Evolutionary conservation across 2,329 filamentous ascomycete species (phyloP), one percentile per base, ranked within the genome.

Genomic region (Fusarium austroafricanum): DNA sequence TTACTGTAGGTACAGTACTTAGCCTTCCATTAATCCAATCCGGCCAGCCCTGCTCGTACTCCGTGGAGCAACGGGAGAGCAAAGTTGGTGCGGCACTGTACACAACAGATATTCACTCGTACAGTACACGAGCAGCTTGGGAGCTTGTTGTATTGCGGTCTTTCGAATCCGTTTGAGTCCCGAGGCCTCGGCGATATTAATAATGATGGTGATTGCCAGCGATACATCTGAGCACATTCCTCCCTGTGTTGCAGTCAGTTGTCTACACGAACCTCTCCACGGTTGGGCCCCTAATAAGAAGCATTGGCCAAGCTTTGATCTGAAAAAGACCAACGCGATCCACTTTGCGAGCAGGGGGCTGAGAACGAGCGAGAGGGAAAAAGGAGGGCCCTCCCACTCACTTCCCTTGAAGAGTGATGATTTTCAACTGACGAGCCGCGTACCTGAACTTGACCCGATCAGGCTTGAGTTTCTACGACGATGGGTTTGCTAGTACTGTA

Each of bases 231-330:
- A 37, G 26, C 33, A 17, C 29, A 31, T 17, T 61, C 58, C 35
- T 61, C 38, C 20, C 21, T 26, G 26, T 26, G 26, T 26, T 26
- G 26, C 26, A 26, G 26, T 26, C 9, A 5, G 15, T 33, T 11
- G 26, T 37, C 23, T 26, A 59, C 39, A 64, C 61, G 61, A 65
- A 64, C 40, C 47, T 54, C 44, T 59, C 47, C 47, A 52, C 45
- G 67, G 53, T 55, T 55, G 38, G 50, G 53, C 54, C 70, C 67
- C 67, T 68, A 52, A 47, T 46, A 44, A 37, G 40, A 57, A 61
- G 65, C 67, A 69, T 61, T 66, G 65, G 61, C 70, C 65, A 72
- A 71, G 70, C 65, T 69, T 72, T 65, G 65, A 51, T 67, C 65
- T 68, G 61, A 71, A 72, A 68, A 50, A 58, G 55, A 63, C 61